These are phyloP conservation scores for Saussurea involucrata DNA, from an alignment of 129 eudicot genomes.

Conservation along the genomic window DNA sequence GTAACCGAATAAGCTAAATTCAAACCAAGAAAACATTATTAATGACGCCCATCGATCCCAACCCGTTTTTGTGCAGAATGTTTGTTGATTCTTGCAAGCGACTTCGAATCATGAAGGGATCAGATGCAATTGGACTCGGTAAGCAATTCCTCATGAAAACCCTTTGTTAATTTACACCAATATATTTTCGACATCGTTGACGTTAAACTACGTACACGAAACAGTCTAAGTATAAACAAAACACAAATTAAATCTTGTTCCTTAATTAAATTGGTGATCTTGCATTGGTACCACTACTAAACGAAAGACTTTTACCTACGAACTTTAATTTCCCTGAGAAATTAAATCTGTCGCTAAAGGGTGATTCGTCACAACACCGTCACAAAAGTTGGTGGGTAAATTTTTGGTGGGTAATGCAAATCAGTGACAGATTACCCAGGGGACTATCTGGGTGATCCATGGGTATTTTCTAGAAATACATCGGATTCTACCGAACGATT, in stretches of 20 bases:
- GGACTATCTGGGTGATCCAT: no score
- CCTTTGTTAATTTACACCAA: background rate
- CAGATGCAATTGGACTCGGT: slow-evolving; percentile 97
- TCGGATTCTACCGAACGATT: no score
- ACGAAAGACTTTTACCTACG: no score
- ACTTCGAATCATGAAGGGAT: slow-evolving; percentile 96
- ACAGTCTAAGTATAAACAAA: background rate
- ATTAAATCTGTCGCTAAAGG: no score
- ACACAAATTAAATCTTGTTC: background rate
- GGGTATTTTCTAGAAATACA: no score
- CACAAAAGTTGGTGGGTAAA: no score
- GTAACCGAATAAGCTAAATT: background rate
- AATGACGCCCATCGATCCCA: background rate
- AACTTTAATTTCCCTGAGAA: no score
- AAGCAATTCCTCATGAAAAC: slow-evolving; percentile 3
- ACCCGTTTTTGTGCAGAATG: slow-evolving; percentile 48
- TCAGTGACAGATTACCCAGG: no score
- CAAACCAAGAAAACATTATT: slow-evolving; percentile 1
- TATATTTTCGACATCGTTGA: background rate
- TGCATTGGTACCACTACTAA: no score
- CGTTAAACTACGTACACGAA: background rate
- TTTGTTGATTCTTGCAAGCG: slow-evolving; percentile 94
- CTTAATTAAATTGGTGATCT: background rate
- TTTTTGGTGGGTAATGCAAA: no score
- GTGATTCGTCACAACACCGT: no score